Evolutionary conservation across 352 stramenopile species (phyloP), one percentile per base, ranked within the genome.

Genomic region (Elongisporangium prolatum): DNA sequence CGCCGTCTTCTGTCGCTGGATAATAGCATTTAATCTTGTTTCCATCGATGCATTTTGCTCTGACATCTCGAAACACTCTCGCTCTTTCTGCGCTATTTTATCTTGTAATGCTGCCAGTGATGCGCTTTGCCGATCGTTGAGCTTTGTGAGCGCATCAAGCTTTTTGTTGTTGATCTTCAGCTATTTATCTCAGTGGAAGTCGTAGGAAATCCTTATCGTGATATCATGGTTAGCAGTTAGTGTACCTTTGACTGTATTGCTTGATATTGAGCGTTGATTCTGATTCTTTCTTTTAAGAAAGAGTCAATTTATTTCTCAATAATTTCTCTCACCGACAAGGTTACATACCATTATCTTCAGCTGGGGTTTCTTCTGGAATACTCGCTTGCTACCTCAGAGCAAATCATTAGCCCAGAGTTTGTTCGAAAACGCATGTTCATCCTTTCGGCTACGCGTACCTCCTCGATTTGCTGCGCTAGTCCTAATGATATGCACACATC

Each of bases 101-200:
- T 40, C 28, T 40, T 40, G 4, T 13, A 40, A 13, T 14, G 5
- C 9, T 13, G 8, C 28, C 28, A 40, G 28, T 13, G 28, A 40
- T 40, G 28, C 28, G 8, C 22, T 11, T 14, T 57, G 57, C 0
- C 38, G 50, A 2, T 54, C 17, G 4, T 37, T 21, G 2, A 63
- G 50, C 16, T 52, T 57, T 24, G 18, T 34, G 4, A 57, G 22
- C 0, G 57, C 50, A 20, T 52, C 38, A 20, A 24, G 49, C 18
- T 61, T 63, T 28, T 57, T 63, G 16, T n/a, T 49, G 14, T 20
- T 38, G 21, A 57, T 22, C 8, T 22, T 34, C 17, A 63, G 48
- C 57, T 63, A 40, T 8, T 14, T 34, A 40, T 40, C 1, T 34
- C 28, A 13, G 28, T 40, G 8, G 14, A 40, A 40, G 9, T 1